Evolutionary conservation across 768 basidiomycete genomes (phyloP).

Genomic region (Podaxis sp.): DNA sequence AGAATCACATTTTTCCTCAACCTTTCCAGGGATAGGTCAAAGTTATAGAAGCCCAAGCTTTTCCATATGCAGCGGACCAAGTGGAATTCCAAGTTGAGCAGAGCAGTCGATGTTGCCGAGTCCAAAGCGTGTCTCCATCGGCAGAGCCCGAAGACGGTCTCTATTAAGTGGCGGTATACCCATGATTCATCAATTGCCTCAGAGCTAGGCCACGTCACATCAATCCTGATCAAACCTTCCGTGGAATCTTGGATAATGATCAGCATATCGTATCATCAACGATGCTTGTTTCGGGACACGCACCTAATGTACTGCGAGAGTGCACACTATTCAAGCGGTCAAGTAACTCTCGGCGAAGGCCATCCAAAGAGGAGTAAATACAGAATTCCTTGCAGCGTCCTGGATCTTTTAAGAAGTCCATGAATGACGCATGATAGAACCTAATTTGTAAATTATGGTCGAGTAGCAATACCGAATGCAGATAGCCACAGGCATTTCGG

Average conservation of each 20-base stretch:
- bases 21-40: background rate
- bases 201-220: too few relatives aligned
- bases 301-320: background rate
- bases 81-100: background rate
- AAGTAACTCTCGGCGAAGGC: background rate
- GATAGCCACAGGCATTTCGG: background rate
- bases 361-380: background rate
- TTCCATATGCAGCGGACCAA: background rate
- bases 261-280: too few relatives aligned
- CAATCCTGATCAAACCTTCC: too few relatives aligned
- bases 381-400: background rate
- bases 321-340: background rate
- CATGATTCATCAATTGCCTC: too few relatives aligned
- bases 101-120: background rate
- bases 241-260: too few relatives aligned
- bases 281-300: background rate
- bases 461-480: background rate
- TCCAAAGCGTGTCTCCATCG: too few relatives aligned
- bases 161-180: too few relatives aligned
- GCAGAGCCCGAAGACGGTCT: too few relatives aligned
- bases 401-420: conserved; percentile 6
- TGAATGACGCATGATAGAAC: conserved; percentile 8
- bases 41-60: too few relatives aligned
- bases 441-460: background rate
- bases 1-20: background rate